These are phyloP conservation scores for Lenzites betulinus DNA, from an alignment of 768 basidiomycete species.

Conservation along the genomic window DNA sequence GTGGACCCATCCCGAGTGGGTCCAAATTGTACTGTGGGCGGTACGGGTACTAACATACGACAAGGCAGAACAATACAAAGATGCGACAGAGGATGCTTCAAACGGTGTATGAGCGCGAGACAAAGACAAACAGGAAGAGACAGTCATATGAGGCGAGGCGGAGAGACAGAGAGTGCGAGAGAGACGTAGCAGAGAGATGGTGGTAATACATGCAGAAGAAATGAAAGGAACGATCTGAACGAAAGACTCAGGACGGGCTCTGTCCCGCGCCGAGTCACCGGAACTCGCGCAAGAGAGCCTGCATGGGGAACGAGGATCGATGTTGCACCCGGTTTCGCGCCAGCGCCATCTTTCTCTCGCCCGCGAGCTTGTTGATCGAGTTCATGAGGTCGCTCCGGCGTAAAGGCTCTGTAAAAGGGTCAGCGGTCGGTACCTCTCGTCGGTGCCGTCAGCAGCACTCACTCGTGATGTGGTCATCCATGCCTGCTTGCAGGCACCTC, in stretches of 20 bases:
- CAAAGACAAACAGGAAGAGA: conserved; percentile 6
- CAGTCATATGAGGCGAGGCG: not conserved
- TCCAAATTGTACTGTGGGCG: conserved; percentile 12
- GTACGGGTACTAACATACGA: conserved; percentile 12
- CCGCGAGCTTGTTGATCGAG: conserved; percentile 78
- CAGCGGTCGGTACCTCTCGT: conserved; percentile 6
- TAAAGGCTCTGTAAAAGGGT: conserved; percentile 59
- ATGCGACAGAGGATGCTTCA: conserved; percentile 16
- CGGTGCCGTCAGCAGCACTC: conserved; percentile 31
- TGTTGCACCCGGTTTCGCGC: conserved; percentile 23
- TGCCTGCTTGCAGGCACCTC: conserved; percentile 73
- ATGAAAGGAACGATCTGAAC: not conserved
- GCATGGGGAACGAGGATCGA: conserved; percentile 24
- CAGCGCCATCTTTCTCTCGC: conserved; percentile 47
- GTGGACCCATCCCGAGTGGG: conserved; percentile 11
- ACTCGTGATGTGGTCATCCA: conserved; percentile 88
- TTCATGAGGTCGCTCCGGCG: conserved; percentile 79
- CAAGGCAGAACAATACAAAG: conserved; percentile 18
- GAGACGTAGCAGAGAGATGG: conserved; percentile 20
- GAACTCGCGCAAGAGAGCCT: conserved; percentile 22
- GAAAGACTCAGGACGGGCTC: not conserved
- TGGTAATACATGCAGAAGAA: conserved; percentile 24
- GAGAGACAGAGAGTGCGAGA: not conserved
- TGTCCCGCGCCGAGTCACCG: conserved; percentile 18
- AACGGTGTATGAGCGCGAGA: conserved; percentile 11